These are phyloP conservation scores for Solanum boliviense DNA, from an alignment of 257 asterid species.

Conservation along the genomic window DNA sequence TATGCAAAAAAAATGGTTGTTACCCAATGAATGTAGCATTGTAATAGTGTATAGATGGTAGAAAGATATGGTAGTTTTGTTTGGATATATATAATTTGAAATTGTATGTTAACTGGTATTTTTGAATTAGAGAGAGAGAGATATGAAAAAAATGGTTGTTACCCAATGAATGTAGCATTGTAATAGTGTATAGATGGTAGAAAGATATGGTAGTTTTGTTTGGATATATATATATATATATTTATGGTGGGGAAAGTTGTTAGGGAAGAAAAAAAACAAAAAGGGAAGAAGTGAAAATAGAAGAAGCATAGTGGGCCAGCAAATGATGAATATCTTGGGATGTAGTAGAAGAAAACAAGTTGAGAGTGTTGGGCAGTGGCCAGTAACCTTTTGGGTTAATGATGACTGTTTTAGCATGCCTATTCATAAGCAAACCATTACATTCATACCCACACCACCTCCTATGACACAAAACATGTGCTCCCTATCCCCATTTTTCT, in stretches of 20 bases:
- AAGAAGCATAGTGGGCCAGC: not conserved
- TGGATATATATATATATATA: not conserved
- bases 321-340: not conserved
- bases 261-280: not conserved
- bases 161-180: not conserved
- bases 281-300: not conserved
- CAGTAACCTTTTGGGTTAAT: slow-evolving; percentile 5
- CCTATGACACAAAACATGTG: not conserved
- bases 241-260: not conserved
- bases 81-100: too few species aligned
- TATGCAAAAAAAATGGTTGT: not conserved
- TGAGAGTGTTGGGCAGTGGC: slow-evolving; percentile 4
- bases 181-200: not conserved
- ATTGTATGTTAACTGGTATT: too few species aligned
- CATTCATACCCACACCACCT: not conserved
- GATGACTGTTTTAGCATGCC: slow-evolving; percentile 3
- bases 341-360: not conserved
- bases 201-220: not conserved
- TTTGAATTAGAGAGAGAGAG: too few species aligned
- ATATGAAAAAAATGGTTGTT: not conserved
- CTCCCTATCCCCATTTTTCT: not conserved
- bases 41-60: too few species aligned
- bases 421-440: slow-evolving; percentile 6
- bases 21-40: too few species aligned
- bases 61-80: too few species aligned